Conservation (phyloP, 1,284 basidiomycete species). For the Mrakiaceae sp. region DNA sequence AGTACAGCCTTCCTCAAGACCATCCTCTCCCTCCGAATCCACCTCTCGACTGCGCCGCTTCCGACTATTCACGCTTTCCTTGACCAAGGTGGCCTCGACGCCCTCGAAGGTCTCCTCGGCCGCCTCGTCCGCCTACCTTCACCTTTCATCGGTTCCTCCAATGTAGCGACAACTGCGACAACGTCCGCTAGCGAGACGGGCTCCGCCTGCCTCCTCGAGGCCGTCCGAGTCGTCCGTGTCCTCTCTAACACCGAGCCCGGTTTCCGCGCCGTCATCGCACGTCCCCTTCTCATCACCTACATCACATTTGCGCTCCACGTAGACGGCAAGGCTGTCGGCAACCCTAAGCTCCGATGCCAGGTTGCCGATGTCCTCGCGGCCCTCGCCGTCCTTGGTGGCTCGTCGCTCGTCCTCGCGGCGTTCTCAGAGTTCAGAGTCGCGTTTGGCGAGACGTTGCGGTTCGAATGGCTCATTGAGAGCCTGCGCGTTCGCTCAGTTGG, state of each 20-base stretch:
- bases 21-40: constrained; percentile 70
- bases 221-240: constrained; percentile 67
- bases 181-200: too few species aligned
- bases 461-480: constrained; percentile 53
- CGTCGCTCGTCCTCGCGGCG: constrained; percentile 60
- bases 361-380: constrained; percentile 70
- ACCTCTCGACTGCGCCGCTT: constrained; percentile 68
- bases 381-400: constrained; percentile 68
- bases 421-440: constrained; percentile 64
- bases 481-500: too few species aligned
- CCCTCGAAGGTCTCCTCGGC: constrained; percentile 47
- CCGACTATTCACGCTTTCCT: constrained; percentile 71
- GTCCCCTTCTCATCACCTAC: constrained; percentile 56
- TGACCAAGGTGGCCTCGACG: constrained; percentile 51
- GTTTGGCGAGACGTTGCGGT: constrained; percentile 65
- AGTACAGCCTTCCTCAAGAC: constrained; percentile 61
- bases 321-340: too few species aligned
- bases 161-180: too few species aligned
- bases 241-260: constrained; percentile 60
- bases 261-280: constrained; percentile 20
- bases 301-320: constrained; percentile 57
- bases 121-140: constrained; percentile 45
- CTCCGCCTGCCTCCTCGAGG: constrained; percentile 51
- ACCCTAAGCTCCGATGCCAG: constrained; percentile 53
- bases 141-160: too few species aligned